Conservation (phyloP, 2,329 filamentous ascomycete species). For the Ascocoryne sarcoides region DNA sequence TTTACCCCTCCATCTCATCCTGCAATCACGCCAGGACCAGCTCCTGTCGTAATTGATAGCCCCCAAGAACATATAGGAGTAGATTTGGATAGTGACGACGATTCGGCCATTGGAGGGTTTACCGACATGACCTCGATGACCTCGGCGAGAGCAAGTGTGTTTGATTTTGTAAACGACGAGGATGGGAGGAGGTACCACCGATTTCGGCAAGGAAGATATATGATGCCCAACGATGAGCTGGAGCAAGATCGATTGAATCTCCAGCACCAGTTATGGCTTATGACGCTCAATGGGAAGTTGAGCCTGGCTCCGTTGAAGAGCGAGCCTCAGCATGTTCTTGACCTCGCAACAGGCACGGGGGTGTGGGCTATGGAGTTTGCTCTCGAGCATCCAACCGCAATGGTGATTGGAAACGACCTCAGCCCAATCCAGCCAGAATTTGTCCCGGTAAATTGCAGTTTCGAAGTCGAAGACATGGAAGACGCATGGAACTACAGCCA, state of each 20-base stretch:
- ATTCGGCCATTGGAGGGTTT: not conserved
- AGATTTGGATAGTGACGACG: no score
- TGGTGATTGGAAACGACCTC: slow-evolving; percentile 25
- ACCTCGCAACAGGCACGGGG: slow-evolving; percentile 10
- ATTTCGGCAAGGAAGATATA: slow-evolving; percentile 17
- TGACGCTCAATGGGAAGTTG: slow-evolving; percentile 4
- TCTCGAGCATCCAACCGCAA: slow-evolving; percentile 21
- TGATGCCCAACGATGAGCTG: slow-evolving; percentile 15
- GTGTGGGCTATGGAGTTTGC: slow-evolving; percentile 13
- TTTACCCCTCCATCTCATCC: no score
- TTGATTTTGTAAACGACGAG: slow-evolving; percentile 30
- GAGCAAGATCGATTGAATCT: slow-evolving; percentile 9
- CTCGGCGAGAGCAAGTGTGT: slow-evolving; percentile 28
- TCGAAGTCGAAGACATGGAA: slow-evolving; percentile 43
- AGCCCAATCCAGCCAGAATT: slow-evolving; percentile 24
- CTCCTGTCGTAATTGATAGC: not conserved
- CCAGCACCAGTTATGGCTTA: slow-evolving; percentile 12
- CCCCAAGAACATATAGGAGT: not conserved
- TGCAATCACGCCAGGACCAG: not conserved
- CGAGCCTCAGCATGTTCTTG: slow-evolving; percentile 5
- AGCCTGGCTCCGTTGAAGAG: not conserved
- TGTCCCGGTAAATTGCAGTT: slow-evolving; percentile 41
- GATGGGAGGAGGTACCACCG: slow-evolving; percentile 21
- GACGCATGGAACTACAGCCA: slow-evolving; percentile 38
- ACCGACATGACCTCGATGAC: slow-evolving; percentile 1